Evolutionary conservation across 306 rosid genomes (phyloP), one percentile per base, ranked within the genome.

Genomic region (Luffa aegyptiaca): DNA sequence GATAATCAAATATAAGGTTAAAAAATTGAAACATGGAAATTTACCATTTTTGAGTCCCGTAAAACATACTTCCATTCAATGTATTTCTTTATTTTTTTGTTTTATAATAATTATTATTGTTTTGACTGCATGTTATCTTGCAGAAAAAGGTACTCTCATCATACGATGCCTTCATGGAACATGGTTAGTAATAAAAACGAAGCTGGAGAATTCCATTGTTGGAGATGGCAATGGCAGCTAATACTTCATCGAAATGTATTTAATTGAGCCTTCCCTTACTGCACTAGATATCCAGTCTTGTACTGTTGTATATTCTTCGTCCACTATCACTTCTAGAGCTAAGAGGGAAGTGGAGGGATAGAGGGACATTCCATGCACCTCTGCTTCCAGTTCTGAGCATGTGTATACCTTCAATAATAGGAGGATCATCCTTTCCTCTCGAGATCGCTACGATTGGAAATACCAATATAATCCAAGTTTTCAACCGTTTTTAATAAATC

Each of bases 71-170:
- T 57, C 13, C 3, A 5, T 20, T 20, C 9, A 9, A 2, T 20
- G 0, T 21, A 0, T 8, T 8, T 8, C n/a, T n/a, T n/a, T n/a
- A n/a, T n/a, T 26, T 26, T 26, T 26, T 26, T 26, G 31, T 26
- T 26, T 26, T 26, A 26, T 26, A 26, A 51, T 2, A 26, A 51
- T 2, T 45, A 45, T 55, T 18, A 6, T 56, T 26, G 10, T 37
- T 41, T 65, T 65, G 9, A 70, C 45, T 21, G 6, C 36, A 49
- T 49, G 44, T 46, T 48, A 73, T 26, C 5, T 33, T 84, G 81
- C 94, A 94, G 97, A 90, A 87, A 83, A 89, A 44, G 86, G 77
- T 90, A 83, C 96, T 94, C 33, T 88, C 97, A 52, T 89, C 96
- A 17, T 83, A 89, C 36, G 93, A 88, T 74, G 82, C 76, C 45